These are phyloP conservation scores for Quillaja saponaria DNA, from an alignment of 306 rosid genomes.

Conservation along the genomic window DNA sequence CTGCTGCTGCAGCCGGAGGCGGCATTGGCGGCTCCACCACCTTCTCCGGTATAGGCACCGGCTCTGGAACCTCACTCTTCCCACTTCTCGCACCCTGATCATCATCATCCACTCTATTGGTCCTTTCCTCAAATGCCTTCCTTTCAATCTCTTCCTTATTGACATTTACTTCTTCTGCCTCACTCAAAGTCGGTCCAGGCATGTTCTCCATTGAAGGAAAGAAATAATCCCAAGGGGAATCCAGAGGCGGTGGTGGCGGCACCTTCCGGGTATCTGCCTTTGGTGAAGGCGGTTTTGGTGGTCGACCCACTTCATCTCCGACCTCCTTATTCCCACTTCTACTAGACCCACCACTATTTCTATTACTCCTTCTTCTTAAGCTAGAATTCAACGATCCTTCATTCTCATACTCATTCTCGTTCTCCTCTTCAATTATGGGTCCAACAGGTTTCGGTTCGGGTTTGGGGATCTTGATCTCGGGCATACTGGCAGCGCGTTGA, in stretches of 20 bases:
- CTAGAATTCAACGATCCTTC: constrained; percentile 40
- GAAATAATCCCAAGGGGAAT: constrained; percentile 54
- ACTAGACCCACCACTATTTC: constrained; percentile 24
- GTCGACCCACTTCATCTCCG: constrained; percentile 37
- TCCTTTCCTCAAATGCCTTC: constrained; percentile 42
- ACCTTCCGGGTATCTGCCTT: constrained; percentile 32
- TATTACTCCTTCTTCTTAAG: constrained; percentile 39
- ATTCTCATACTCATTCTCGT: constrained; percentile 39
- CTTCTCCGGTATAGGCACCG: constrained; percentile 31
- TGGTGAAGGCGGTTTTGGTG: constrained; percentile 44
- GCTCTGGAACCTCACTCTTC: constrained; percentile 23
- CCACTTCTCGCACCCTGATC: constrained; percentile 18
- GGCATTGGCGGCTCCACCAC: constrained; percentile 33
- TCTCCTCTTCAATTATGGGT: constrained; percentile 52
- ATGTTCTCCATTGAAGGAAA: constrained; percentile 56
- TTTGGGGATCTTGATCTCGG: constrained; percentile 54
- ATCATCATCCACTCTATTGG: constrained; percentile 37
- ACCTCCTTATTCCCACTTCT: constrained; percentile 27
- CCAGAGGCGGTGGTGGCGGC: constrained; percentile 33
- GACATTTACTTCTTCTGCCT: constrained; percentile 32
- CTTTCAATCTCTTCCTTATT: constrained; percentile 38
- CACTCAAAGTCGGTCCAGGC: constrained; percentile 53
- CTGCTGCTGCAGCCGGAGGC: constrained; percentile 22
- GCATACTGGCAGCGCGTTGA: constrained; percentile 73
- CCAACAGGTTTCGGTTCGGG: constrained; percentile 34